These are phyloP conservation scores for Wickerhamiella australiensis DNA, from an alignment of 805 yeast species.

Conservation along the genomic window DNA sequence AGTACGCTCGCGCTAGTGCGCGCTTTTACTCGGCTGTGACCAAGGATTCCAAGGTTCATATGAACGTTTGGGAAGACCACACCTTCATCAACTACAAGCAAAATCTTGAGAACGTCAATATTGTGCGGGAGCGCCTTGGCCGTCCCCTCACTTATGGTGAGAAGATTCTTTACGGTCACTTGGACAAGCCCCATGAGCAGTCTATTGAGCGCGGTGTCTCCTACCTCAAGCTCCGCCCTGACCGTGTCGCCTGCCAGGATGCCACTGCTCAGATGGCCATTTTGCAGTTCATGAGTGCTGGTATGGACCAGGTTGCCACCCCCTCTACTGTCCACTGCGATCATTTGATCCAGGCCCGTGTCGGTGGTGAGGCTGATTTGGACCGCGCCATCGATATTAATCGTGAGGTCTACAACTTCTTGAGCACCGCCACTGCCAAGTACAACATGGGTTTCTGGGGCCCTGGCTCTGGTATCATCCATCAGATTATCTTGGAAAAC, in stretches of 20 bases:
- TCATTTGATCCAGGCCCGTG: conserved; percentile 91
- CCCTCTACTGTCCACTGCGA: conserved; percentile 97
- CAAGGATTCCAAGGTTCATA: conserved; percentile 63
- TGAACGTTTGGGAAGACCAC: conserved; percentile 48
- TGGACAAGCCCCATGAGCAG: conserved; percentile 84
- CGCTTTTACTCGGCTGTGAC: conserved; percentile 29
- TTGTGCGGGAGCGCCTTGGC: conserved; percentile 66
- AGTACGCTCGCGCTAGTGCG: conserved; percentile 15
- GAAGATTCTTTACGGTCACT: conserved; percentile 87
- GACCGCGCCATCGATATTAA: conserved; percentile 76
- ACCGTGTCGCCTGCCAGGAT: conserved; percentile 97
- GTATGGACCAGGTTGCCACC: conserved; percentile 79
- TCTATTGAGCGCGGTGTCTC: conserved; percentile 77
- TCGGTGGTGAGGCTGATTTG: conserved; percentile 79
- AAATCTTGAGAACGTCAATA: conserved; percentile 75
- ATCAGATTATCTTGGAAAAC: conserved; percentile 92
- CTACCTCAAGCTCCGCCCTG: conserved; percentile 90
- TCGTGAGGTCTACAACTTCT: conserved; percentile 89
- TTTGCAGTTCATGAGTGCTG: conserved; percentile 92
- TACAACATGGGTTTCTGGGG: conserved; percentile 98
- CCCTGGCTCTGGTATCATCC: conserved; percentile 97
- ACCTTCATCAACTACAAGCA: conserved; percentile 87
- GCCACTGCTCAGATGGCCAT: conserved; percentile 99
- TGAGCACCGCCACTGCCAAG: conserved; percentile 81
- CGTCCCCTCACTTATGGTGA: conserved; percentile 94